phyloP scores from a whole-genome alignment of 1,284 basidiomycete species.

The Fistulinella cinereoalba region DNA sequence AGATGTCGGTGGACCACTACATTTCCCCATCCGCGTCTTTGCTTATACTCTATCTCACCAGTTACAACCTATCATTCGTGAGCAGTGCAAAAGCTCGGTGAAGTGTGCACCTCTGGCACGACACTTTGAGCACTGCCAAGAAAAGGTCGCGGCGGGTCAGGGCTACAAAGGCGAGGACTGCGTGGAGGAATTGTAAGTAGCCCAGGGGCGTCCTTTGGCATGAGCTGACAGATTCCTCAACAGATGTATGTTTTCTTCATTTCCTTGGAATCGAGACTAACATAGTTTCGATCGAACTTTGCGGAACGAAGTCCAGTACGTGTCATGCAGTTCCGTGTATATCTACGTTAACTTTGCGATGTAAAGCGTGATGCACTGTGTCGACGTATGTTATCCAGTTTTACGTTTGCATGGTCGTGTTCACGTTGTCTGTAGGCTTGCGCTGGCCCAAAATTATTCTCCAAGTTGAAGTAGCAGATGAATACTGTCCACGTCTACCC shows the following conservation, averaged over 20 bases:
- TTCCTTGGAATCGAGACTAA: conserved; percentile 10
- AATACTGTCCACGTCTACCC: conserved; percentile 1
- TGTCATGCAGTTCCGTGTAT: too few relatives aligned
- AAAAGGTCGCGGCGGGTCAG: conserved; percentile 79
- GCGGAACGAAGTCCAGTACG: conserved; percentile 59
- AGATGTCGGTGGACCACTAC: conserved; percentile 60
- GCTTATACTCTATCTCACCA: conserved; percentile 28
- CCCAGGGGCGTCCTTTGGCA: conserved; percentile 17
- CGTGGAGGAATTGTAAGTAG: conserved; percentile 80
- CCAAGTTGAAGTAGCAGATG: conserved; percentile 50
- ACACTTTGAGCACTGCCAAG: conserved; percentile 90
- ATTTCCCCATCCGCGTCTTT: background rate
- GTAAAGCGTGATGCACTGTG: conserved; percentile 84
- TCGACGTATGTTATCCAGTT: conserved; percentile 57
- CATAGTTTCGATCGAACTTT: conserved; percentile 6
- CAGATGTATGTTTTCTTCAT: conserved; percentile 48
- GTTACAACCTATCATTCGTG: conserved; percentile 66
- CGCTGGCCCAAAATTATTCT: conserved; percentile 79
- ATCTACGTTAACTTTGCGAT: conserved; percentile 13
- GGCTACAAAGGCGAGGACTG: conserved; percentile 88
- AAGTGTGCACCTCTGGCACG: conserved; percentile 72
- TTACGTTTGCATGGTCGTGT: background rate
- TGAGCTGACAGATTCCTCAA: conserved; percentile 9
- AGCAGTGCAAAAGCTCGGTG: conserved; percentile 68
- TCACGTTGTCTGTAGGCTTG: conserved; percentile 46